phyloP scores from a whole-genome alignment of 805 yeast species.

The Sporopachydermia quercuum region DNA sequence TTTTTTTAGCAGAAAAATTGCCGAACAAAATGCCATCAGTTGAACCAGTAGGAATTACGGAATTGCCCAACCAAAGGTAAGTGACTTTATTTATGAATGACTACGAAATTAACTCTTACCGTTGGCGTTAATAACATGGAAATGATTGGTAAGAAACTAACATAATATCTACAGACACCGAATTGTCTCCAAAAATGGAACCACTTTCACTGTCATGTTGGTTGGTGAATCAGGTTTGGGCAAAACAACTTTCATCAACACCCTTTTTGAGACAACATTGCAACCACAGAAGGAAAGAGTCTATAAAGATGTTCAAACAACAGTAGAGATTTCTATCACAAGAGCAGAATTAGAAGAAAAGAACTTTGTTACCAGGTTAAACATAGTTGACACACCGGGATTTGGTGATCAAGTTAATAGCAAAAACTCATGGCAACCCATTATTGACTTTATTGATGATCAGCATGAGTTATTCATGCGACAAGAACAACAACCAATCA shows the following conservation, averaged over 20 bases:
- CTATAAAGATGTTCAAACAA: constrained; percentile 46
- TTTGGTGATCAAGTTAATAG: constrained; percentile 87
- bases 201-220: constrained; percentile 65
- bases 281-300: constrained; percentile 33
- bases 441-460: constrained; percentile 79
- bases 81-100: background rate
- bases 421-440: constrained; percentile 73
- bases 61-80: background rate
- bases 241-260: constrained; percentile 76
- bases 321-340: constrained; percentile 65
- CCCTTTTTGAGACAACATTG: constrained; percentile 56
- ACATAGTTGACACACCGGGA: constrained; percentile 85
- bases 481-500: constrained; percentile 83
- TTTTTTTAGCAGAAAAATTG: too few species aligned
- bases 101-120: background rate
- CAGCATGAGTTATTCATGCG: constrained; percentile 82
- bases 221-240: constrained; percentile 84
- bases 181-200: constrained; percentile 35
- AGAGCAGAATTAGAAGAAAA: constrained; percentile 78
- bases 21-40: background rate
- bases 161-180: constrained; percentile 19
- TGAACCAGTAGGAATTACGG: background rate
- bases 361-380: constrained; percentile 61
- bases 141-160: too few species aligned
- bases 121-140: too few species aligned